Conservation (phyloP, 805 yeast genomes). For the Pichia paraexigua region DNA sequence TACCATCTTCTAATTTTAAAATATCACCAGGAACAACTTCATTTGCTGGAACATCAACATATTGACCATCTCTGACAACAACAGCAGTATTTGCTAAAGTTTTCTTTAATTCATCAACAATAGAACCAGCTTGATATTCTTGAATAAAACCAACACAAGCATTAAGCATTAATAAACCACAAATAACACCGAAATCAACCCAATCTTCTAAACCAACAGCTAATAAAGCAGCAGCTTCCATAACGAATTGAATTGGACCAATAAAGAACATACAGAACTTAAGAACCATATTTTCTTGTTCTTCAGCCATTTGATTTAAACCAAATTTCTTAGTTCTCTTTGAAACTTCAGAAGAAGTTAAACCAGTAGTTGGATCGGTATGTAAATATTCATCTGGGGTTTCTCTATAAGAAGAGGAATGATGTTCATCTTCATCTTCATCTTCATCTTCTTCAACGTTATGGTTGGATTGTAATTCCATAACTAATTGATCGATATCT, state of each 20-base stretch:
- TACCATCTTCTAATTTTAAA: constrained; percentile 84
- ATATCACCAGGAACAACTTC: constrained; percentile 94
- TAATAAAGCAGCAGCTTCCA: constrained; percentile 93
- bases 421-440: constrained; percentile 38
- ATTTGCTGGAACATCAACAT: constrained; percentile 66
- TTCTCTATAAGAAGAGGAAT: constrained; percentile 56
- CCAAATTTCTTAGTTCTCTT: constrained; percentile 87
- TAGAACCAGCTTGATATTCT: constrained; percentile 97
- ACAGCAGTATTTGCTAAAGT: constrained; percentile 86
- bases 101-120: constrained; percentile 93
- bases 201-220: constrained; percentile 97
- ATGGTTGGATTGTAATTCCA: constrained; percentile 69
- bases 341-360: constrained; percentile 65
- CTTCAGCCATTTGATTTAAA: constrained; percentile 86
- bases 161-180: constrained; percentile 77
- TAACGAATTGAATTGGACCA: constrained; percentile 94
- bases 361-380: constrained; percentile 74
- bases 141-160: constrained; percentile 94
- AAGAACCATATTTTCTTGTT: constrained; percentile 66
- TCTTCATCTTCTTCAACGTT: constrained; percentile 42
- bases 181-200: constrained; percentile 98
- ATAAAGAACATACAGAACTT: constrained; percentile 83
- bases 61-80: constrained; percentile 74
- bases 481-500: constrained; percentile 64
- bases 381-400: constrained; percentile 81